These are phyloP conservation scores for Cercospora citrullina DNA, from an alignment of 2,329 filamentous ascomycete species.

Conservation along the genomic window DNA sequence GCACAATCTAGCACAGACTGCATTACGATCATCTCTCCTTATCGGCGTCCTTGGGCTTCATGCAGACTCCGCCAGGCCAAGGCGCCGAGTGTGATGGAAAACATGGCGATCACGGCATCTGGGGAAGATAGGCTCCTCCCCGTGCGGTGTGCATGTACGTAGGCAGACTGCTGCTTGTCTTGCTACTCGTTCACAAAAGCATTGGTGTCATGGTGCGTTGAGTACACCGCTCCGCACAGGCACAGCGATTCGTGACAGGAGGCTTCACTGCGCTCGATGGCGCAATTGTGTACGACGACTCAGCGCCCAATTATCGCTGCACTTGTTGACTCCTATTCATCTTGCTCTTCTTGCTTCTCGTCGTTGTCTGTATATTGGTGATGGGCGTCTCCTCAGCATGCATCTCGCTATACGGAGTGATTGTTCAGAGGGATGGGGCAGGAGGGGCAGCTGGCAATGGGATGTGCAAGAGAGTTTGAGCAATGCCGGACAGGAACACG, in stretches of 20 bases:
- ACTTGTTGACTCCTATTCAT: not conserved
- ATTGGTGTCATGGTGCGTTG: not conserved
- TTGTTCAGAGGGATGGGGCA: conserved; percentile 16
- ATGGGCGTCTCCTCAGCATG: conserved; percentile 7
- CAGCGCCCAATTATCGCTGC: not conserved
- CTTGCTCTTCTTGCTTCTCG: not conserved
- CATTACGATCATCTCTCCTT: not conserved
- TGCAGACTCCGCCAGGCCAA: not conserved
- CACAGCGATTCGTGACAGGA: conserved; percentile 6
- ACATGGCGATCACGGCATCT: not conserved
- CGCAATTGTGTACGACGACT: conserved; percentile 8
- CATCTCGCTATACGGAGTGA: conserved; percentile 19
- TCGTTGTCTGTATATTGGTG: not conserved
- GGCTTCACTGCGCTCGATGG: conserved; percentile 8
- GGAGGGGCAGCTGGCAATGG: conserved; percentile 16
- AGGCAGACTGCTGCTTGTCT: not conserved
- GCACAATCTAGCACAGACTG: not conserved
- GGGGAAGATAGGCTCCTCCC: not conserved
- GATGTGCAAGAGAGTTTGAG: conserved; percentile 8
- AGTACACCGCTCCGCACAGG: not conserved
- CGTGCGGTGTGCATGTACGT: not conserved
- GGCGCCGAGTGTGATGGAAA: not conserved
- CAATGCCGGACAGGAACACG: not conserved
- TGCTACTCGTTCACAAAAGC: conserved; percentile 10
- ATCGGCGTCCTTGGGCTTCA: not conserved